These are phyloP conservation scores for Leccinum imitatum DNA, from an alignment of 768 basidiomycete genomes.

Conservation along the genomic window DNA sequence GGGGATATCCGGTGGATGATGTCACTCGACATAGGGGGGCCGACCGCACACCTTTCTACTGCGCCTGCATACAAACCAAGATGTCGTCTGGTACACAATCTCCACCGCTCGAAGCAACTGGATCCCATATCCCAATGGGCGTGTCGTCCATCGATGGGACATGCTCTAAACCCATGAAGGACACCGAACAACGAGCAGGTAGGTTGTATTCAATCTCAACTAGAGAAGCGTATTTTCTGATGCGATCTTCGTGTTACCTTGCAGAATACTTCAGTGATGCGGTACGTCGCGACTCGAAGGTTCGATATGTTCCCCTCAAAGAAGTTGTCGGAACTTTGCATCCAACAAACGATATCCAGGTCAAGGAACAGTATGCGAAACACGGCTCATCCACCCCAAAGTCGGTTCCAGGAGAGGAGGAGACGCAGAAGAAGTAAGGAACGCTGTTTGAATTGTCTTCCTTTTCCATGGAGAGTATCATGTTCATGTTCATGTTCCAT, in stretches of 20 bases:
- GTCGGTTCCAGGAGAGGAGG: slow-evolving; percentile 12
- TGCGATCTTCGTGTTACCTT: background rate
- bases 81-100: slow-evolving; percentile 48
- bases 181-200: slow-evolving; percentile 48
- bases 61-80: background rate
- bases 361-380: slow-evolving; percentile 24
- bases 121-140: slow-evolving; percentile 48
- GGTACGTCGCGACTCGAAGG: slow-evolving; percentile 12
- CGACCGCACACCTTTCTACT: background rate
- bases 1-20: slow-evolving; percentile 27
- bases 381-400: slow-evolving; percentile 9
- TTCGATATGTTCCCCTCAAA: background rate
- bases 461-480: background rate
- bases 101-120: slow-evolving; percentile 53
- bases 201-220: slow-evolving; percentile 5
- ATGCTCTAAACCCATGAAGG: slow-evolving; percentile 37
- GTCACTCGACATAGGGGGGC: slow-evolving; percentile 19
- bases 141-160: slow-evolving; percentile 43
- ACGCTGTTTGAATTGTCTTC: background rate
- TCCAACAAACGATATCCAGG: background rate
- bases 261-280: slow-evolving; percentile 32
- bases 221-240: background rate
- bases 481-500: slow-evolving; percentile 1
- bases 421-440: background rate
- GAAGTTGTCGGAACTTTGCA: too few species aligned